phyloP scores from a whole-genome alignment of 495 filamentous ascomycete genomes.

The Penicillium coffeae region DNA sequence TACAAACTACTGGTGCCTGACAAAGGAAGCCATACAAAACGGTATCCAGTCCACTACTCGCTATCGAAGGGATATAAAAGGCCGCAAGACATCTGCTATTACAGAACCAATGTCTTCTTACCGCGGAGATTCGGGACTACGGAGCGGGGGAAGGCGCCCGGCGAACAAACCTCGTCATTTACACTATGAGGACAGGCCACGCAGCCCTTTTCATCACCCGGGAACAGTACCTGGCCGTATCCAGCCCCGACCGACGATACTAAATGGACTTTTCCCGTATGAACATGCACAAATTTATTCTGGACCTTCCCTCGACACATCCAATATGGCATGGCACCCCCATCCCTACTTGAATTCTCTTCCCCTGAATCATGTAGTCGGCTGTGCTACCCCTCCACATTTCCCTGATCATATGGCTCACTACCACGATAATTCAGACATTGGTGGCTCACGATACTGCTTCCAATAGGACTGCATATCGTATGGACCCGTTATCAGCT shows the following conservation, averaged over 20 bases:
- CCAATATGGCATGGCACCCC: constrained; percentile 10
- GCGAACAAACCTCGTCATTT: not conserved
- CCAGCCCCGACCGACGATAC: not conserved
- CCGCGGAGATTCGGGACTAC: not conserved
- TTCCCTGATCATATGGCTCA: constrained; percentile 20
- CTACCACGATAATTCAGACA: constrained; percentile 3
- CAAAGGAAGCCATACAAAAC: constrained; percentile 53
- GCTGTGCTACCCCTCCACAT: constrained; percentile 26
- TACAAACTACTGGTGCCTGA: constrained; percentile 63
- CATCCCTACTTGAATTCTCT: constrained; percentile 17
- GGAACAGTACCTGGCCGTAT: not conserved
- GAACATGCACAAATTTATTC: not conserved
- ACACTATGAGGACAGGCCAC: not conserved
- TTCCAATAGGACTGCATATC: too few species aligned
- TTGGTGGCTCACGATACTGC: not conserved
- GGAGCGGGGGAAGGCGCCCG: too few species aligned
- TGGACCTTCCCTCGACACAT: not conserved
- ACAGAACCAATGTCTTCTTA: not conserved
- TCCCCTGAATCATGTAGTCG: constrained; percentile 22
- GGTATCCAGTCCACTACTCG: constrained; percentile 74
- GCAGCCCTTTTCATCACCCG: not conserved
- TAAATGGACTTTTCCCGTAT: not conserved
- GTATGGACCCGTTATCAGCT: too few species aligned
- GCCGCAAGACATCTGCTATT: not conserved
- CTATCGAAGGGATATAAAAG: constrained; percentile 41